phyloP scores from a whole-genome alignment of 768 basidiomycete genomes.

The Pleurotus sapidus region DNA sequence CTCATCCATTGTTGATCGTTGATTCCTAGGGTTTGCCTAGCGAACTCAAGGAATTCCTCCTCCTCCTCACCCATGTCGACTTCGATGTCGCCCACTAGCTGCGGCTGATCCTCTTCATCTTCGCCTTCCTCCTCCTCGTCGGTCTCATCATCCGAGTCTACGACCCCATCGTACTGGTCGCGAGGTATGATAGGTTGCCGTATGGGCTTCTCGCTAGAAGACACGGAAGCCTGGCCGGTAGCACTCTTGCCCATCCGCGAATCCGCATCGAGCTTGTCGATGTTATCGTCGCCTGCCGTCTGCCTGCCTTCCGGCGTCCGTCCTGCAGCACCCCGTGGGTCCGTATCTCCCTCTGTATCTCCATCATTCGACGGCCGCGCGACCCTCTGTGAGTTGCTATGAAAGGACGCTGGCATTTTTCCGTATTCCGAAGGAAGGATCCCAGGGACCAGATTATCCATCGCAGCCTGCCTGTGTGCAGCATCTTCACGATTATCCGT shows the following conservation, averaged over 20 bases:
- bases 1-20: slow-evolving; percentile 83
- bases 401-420: slow-evolving; percentile 71
- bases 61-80: slow-evolving; percentile 92
- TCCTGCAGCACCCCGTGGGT: neutral
- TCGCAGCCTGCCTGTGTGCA: slow-evolving; percentile 54
- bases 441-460: slow-evolving; percentile 80
- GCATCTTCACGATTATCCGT: slow-evolving; percentile 5
- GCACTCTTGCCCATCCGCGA: neutral
- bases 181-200: slow-evolving; percentile 80
- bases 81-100: slow-evolving; percentile 80
- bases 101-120: slow-evolving; percentile 78
- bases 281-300: neutral
- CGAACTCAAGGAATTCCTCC: slow-evolving; percentile 94
- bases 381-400: slow-evolving; percentile 68
- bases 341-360: slow-evolving; percentile 33
- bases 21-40: slow-evolving; percentile 88
- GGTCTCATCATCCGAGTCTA: slow-evolving; percentile 79
- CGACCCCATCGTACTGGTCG: slow-evolving; percentile 85
- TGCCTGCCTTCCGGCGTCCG: neutral
- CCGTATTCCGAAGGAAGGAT: slow-evolving; percentile 88
- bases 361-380: slow-evolving; percentile 41
- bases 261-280: neutral
- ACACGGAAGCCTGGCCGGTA: slow-evolving; percentile 15
- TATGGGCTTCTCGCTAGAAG: slow-evolving; percentile 40
- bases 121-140: slow-evolving; percentile 50